phyloP scores from a whole-genome alignment of 192 early-diverging fungal genomes.

The Coemansia sp. region DNA sequence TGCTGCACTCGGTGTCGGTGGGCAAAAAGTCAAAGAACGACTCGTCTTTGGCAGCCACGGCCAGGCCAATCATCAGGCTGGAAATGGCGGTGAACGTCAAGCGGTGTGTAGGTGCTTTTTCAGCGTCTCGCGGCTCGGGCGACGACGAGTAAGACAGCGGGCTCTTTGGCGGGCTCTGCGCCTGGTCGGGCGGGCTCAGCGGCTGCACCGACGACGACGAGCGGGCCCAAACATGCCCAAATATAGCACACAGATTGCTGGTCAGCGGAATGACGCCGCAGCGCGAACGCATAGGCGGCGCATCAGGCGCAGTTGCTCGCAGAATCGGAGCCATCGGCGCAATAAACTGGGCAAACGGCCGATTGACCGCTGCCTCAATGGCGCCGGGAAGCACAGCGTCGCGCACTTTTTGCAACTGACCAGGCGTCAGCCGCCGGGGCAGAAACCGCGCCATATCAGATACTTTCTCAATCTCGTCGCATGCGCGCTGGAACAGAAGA shows the following conservation, averaged over 20 bases:
- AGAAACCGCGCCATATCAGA: slow-evolving; percentile 39
- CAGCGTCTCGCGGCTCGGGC: background rate
- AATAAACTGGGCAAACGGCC: slow-evolving; percentile 28
- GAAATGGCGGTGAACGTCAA: slow-evolving; percentile 38
- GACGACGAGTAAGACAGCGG: background rate
- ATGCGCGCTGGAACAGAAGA: slow-evolving; percentile 21
- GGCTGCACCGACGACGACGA: background rate
- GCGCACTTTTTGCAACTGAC: slow-evolving; percentile 21
- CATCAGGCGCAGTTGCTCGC: background rate
- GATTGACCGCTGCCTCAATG: slow-evolving; percentile 29
- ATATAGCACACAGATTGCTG: slow-evolving; percentile 38
- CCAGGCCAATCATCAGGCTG: slow-evolving; percentile 25
- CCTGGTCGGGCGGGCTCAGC: too few species aligned
- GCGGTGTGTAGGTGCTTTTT: slow-evolving; percentile 19
- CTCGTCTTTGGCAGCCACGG: slow-evolving; percentile 32
- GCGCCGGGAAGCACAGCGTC: slow-evolving; percentile 29
- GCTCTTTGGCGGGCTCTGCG: background rate
- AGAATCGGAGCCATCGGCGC: slow-evolving; percentile 13
- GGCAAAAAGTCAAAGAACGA: slow-evolving; percentile 30
- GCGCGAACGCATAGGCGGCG: background rate
- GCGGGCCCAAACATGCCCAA: slow-evolving; percentile 15
- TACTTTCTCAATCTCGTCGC: slow-evolving; percentile 29
- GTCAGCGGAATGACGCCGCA: slow-evolving; percentile 30
- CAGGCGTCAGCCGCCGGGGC: slow-evolving; percentile 24
- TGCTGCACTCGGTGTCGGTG: slow-evolving; percentile 7